phyloP scores from a whole-genome alignment of 2,329 filamentous ascomycete genomes.

The Sphaerostilbella broomeana region DNA sequence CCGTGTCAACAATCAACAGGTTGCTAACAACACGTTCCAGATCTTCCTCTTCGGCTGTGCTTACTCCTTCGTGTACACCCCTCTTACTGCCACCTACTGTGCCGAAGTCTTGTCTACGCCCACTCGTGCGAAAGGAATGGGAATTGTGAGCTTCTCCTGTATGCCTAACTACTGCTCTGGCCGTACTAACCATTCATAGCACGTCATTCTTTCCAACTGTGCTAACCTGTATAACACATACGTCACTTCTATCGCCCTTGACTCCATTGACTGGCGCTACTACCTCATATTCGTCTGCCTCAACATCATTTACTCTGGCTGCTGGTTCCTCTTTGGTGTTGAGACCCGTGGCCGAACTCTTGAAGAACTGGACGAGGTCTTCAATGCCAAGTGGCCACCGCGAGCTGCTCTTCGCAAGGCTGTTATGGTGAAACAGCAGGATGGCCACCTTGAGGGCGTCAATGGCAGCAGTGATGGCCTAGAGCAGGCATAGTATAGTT shows the following conservation, averaged over 20 bases:
- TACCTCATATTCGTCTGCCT: conserved; percentile 28
- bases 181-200: conserved; percentile 3
- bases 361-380: conserved; percentile 40
- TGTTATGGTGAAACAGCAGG: conserved; percentile 20
- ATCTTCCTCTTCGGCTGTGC: conserved; percentile 48
- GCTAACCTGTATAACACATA: conserved; percentile 28
- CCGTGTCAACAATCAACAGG: not conserved
- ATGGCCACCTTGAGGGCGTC: conserved; percentile 17
- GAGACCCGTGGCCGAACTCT: conserved; percentile 30
- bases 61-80: conserved; percentile 46
- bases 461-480: not conserved
- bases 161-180: not conserved
- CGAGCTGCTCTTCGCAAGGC: conserved; percentile 31
- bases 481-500: conserved; percentile 1
- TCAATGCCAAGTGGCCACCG: conserved; percentile 30
- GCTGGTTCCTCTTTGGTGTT: conserved; percentile 26
- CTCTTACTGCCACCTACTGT: conserved; percentile 33
- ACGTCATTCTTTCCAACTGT: conserved; percentile 25
- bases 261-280: conserved; percentile 26
- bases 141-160: conserved; percentile 19
- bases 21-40: conserved; percentile 11
- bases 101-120: conserved; percentile 28
- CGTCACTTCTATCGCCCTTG: conserved; percentile 25
- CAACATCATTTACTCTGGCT: conserved; percentile 22
- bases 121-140: conserved; percentile 31